Conservation (phyloP, 306 rosid species). For the Cucumis melo region DNA sequence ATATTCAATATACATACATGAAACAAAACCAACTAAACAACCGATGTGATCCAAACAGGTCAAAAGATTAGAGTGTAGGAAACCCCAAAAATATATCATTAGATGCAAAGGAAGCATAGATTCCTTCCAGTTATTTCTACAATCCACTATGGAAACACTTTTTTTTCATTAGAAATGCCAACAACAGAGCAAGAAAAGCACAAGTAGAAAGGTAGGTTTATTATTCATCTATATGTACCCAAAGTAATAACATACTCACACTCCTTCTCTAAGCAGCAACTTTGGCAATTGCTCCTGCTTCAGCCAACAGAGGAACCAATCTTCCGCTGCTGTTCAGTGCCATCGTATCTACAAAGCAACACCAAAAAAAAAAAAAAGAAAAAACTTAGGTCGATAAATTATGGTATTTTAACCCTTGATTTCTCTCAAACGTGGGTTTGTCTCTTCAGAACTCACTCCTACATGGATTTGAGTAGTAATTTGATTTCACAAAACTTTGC, state of each 20-base stretch:
- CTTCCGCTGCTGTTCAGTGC: constrained; percentile 45
- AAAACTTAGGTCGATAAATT: not conserved
- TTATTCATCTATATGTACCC: not conserved
- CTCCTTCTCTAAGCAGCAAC: constrained; percentile 18
- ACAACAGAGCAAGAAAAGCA: not conserved
- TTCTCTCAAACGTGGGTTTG: not conserved
- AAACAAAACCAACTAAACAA: too few species aligned
- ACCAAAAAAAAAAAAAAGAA: not conserved
- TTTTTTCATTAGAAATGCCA: not conserved
- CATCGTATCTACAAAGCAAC: constrained; percentile 37
- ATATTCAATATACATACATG: too few species aligned
- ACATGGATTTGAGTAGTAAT: not conserved
- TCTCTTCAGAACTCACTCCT: too few species aligned
- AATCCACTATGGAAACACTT: not conserved
- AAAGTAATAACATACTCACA: not conserved
- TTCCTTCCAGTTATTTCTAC: not conserved
- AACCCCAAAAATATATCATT: not conserved
- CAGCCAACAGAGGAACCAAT: constrained; percentile 49
- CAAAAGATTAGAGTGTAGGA: not conserved
- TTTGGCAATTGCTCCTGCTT: constrained; percentile 47
- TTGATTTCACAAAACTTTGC: not conserved
- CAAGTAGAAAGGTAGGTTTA: not conserved
- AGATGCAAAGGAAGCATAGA: not conserved
- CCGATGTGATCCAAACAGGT: too few species aligned
- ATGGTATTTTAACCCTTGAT: not conserved